A percentile compares a stretch with the other conserved stretches of the same genome.
phyloP scores from a whole-genome alignment of 2,329 filamentous ascomycete genomes.

The Neofusicoccum kwambonambiense region DNA sequence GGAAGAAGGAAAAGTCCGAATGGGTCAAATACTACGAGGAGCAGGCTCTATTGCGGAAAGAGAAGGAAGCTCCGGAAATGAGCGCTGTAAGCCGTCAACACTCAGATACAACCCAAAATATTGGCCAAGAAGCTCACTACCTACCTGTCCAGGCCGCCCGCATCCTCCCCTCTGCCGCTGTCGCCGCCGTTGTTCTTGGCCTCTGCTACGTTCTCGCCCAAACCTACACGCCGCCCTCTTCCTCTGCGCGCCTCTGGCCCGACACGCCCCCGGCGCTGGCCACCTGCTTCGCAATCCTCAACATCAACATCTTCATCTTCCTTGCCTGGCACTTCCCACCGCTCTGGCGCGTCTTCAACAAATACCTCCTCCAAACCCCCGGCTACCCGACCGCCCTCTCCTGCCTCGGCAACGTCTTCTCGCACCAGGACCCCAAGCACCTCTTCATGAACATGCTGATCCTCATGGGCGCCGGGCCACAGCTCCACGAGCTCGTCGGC shows the following conservation, averaged over 20 bases:
- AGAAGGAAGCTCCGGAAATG: conserved; percentile 31
- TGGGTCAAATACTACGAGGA: conserved; percentile 28
- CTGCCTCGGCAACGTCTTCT: conserved; percentile 66
- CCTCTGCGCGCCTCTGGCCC: conserved; percentile 33
- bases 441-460: conserved; percentile 63
- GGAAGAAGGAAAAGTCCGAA: conserved; percentile 26
- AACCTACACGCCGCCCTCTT: conserved; percentile 33
- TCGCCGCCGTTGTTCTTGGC: conserved; percentile 25
- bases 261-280: conserved; percentile 34
- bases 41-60: conserved; percentile 24
- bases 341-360: conserved; percentile 65
- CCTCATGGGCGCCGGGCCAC: conserved; percentile 64
- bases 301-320: conserved; percentile 58
- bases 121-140: not conserved
- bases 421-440: conserved; percentile 64
- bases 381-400: conserved; percentile 63
- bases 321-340: conserved; percentile 63
- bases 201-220: conserved; percentile 30
- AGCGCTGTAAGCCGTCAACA: conserved; percentile 29
- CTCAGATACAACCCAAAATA: not conserved
- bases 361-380: conserved; percentile 64
- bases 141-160: conserved; percentile 30
- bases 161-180: conserved; percentile 34
- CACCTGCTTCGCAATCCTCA: conserved; percentile 60
- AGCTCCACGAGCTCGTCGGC: conserved; percentile 35